These are phyloP conservation scores for Erysimum cheiri DNA, from an alignment of 441 rosid genomes.

Conservation along the genomic window DNA sequence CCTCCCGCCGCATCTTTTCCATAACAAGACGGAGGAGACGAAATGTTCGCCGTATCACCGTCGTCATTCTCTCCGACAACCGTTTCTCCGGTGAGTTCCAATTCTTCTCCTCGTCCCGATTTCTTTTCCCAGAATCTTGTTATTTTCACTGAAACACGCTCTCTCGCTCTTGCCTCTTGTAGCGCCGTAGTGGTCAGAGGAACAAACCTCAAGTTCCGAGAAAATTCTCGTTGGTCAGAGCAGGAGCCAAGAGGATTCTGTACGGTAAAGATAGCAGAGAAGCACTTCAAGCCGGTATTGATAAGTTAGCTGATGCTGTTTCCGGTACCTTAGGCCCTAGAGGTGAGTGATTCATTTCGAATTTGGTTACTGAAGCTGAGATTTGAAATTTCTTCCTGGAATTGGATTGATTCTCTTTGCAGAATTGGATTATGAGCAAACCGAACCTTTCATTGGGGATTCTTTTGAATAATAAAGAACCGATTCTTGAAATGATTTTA, in stretches of 20 bases:
- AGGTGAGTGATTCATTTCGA: conserved; percentile 50
- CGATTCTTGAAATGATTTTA: conserved; percentile 1
- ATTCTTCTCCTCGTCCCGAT: neutral
- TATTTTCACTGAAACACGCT: neutral
- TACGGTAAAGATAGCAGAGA: conserved; percentile 74
- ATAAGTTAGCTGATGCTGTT: conserved; percentile 92
- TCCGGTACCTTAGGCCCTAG: conserved; percentile 87
- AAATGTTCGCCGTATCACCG: conserved; percentile 46
- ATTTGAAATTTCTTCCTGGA: neutral
- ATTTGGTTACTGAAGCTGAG: conserved; percentile 1
- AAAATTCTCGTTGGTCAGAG: conserved; percentile 61
- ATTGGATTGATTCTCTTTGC: neutral
- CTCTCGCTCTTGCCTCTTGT: conserved; percentile 45
- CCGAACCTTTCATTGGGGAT: neutral
- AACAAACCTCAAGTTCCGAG: conserved; percentile 41
- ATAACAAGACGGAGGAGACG: conserved; percentile 4
- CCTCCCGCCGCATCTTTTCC: conserved; percentile 16
- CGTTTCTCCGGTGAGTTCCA: conserved; percentile 20
- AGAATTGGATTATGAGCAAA: conserved; percentile 6
- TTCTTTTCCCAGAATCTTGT: neutral
- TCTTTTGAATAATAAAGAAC: neutral
- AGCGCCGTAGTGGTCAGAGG: conserved; percentile 52
- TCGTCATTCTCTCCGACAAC: conserved; percentile 38
- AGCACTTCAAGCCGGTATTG: conserved; percentile 80
- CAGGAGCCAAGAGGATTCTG: conserved; percentile 75